A percentile compares a stretch with the other conserved stretches of the same genome.
These are phyloP conservation scores for Lipomyces anomalus DNA, from an alignment of 805 yeast species.

Conservation along the genomic window DNA sequence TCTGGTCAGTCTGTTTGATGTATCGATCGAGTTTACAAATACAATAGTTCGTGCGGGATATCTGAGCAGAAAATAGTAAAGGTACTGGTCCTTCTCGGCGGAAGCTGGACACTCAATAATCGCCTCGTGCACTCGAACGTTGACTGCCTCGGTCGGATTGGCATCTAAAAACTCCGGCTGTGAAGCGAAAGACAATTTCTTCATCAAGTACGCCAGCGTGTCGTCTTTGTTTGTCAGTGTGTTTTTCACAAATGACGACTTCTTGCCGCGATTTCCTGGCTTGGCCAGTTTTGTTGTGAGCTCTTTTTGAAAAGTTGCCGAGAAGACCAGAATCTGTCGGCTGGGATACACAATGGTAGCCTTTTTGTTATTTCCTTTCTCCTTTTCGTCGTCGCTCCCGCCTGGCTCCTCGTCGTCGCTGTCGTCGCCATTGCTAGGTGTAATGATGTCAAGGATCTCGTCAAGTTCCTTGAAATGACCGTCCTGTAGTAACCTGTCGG, in stretches of 20 bases:
- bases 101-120: conserved; percentile 84
- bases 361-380: background rate
- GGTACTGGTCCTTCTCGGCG: conserved; percentile 75
- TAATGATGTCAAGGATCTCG: conserved; percentile 62
- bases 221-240: conserved; percentile 40
- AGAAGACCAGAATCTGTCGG: conserved; percentile 85
- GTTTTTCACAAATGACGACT: conserved; percentile 11
- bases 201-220: conserved; percentile 57
- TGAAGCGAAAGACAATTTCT: conserved; percentile 64
- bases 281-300: conserved; percentile 67
- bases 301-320: conserved; percentile 86
- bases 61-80: conserved; percentile 78
- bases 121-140: conserved; percentile 72
- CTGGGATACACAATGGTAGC: conserved; percentile 1
- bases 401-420: conserved; percentile 35
- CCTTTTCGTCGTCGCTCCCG: conserved; percentile 21
- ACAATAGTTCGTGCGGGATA: conserved; percentile 88
- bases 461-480: conserved; percentile 95
- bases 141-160: conserved; percentile 76
- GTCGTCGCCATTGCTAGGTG: conserved; percentile 39
- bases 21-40: conserved; percentile 91
- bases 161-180: conserved; percentile 73
- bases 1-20: conserved; percentile 81
- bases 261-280: conserved; percentile 30
- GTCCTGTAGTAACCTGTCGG: conserved; percentile 89